Base-by-base conservation (phyloP, 257 asterid species). In the Nicotiana knightiana region DNA sequence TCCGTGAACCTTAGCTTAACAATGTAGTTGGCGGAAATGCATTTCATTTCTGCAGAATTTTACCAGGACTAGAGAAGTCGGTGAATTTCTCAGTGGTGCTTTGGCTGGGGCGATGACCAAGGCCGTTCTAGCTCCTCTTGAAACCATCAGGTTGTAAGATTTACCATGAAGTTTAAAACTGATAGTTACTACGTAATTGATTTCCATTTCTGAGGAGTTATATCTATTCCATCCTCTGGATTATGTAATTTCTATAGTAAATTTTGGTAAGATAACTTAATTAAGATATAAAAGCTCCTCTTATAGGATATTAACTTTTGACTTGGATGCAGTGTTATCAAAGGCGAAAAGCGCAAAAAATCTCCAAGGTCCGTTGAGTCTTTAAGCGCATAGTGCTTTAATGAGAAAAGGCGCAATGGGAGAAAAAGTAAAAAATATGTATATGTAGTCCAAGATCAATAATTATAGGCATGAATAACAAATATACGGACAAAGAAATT, bases 61-160 rank as follows among this genome's bases (percentile, higher is more conserved):
- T 57, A 17, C 87, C 54, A 86, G 80, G 81, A 87, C 88, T 13
- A 89, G 98, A 88, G 99, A 95, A 91, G 97, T 86, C 35, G 91
- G 92, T 3, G 99, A 93, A 91, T 95, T 95, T 87, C 89, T 93
- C 63, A 95, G 98, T 79, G 99, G 98, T 85, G 98, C 99, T 67
- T 85, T 95, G 83, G 98, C 98, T 4, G 98, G 98, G 83, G 97
- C 99, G 76, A 93, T 93, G 99, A 95, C 98, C 79, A 95, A 95
- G 89, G 98, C 99, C 53, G 87, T 91, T 84, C 98, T 95, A 64
- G 99, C 98, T 84, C 99, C 99, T 79, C 96, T 95, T 15, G 99
- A 95, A 86, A 95, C 99, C 84, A 95, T 95, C 93, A 93, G 99
- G 99, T 95, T 64, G 33, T 53, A 53, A 13, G 58, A 53, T 53